Evolutionary conservation across 345 rosid species (phyloP).

Genomic region (Citrus glauca): DNA sequence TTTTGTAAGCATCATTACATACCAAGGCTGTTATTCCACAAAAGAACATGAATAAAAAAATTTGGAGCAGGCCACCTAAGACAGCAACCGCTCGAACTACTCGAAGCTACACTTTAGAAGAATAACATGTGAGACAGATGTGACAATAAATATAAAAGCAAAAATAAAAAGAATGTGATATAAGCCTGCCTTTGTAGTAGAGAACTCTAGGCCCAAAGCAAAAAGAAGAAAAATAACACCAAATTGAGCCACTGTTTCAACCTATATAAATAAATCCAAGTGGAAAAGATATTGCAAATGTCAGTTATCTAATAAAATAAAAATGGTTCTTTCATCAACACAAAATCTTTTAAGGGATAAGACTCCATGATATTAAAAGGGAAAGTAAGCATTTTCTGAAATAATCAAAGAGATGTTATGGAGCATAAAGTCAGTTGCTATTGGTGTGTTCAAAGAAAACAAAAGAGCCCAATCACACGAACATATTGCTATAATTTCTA

Average conservation of each 20-base stretch:
- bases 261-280: conserved; percentile 39
- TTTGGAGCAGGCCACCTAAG: conserved; percentile 88
- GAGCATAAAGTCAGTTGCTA: neutral
- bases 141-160: conserved; percentile 8
- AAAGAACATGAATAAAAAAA: conserved; percentile 85
- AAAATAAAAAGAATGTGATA: conserved; percentile 10
- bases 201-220: conserved; percentile 90
- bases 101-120: conserved; percentile 60
- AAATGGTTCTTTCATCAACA: neutral
- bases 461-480: neutral
- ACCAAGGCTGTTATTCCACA: conserved; percentile 83
- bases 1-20: conserved; percentile 18
- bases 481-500: neutral
- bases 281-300: conserved; percentile 1
- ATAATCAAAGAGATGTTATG: neutral
- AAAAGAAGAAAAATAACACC: conserved; percentile 97
- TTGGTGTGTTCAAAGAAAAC: neutral
- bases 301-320: neutral
- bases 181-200: conserved; percentile 58
- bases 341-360: conserved; percentile 6
- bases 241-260: conserved; percentile 97
- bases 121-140: conserved; percentile 14
- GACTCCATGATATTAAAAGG: neutral
- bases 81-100: conserved; percentile 94
- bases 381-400: neutral